Evolutionary conservation across 208 protist genomes (phyloP).

Genomic region (Trypanosoma boissoni): DNA sequence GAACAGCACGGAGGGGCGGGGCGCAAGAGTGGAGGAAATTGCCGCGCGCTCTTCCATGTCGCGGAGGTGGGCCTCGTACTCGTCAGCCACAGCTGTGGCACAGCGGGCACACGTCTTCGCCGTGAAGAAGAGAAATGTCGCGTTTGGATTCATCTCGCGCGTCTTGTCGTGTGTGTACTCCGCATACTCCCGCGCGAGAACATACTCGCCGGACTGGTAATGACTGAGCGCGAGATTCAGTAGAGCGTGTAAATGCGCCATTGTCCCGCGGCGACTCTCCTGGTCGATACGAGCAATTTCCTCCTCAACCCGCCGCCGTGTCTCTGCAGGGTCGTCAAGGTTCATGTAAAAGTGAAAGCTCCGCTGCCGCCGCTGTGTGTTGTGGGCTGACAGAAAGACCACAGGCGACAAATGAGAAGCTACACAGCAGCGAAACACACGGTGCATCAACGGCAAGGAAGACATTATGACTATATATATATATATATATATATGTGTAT

Average conservation of each 20-base stretch:
- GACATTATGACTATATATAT: no score
- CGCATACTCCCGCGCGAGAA: conserved; percentile 50
- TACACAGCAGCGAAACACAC: conserved; percentile 1
- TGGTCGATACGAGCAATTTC: conserved; percentile 44
- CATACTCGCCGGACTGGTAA: conserved; percentile 62
- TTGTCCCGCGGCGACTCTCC: conserved; percentile 44
- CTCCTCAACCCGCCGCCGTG: conserved; percentile 58
- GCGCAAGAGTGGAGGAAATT: conserved; percentile 39
- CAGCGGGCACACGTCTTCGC: conserved; percentile 55
- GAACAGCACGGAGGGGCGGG: conserved; percentile 53
- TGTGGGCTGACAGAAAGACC: not conserved
- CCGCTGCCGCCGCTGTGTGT: conserved; percentile 23
- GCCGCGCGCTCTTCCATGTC: conserved; percentile 24
- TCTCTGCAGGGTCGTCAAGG: conserved; percentile 70
- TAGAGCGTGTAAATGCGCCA: conserved; percentile 61
- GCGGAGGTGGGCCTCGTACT: conserved; percentile 58
- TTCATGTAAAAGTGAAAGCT: conserved; percentile 82
- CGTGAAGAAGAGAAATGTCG: conserved; percentile 68
- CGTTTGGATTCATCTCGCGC: conserved; percentile 34
- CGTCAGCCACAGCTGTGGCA: conserved; percentile 40
- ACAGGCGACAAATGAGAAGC: not conserved
- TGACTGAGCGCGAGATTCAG: conserved; percentile 71
- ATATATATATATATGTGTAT: no score
- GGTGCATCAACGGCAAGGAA: not conserved
- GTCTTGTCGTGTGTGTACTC: conserved; percentile 58